These are phyloP conservation scores for Scedosporium apiospermum DNA, from an alignment of 2,329 filamentous ascomycete genomes.

Conservation along the genomic window DNA sequence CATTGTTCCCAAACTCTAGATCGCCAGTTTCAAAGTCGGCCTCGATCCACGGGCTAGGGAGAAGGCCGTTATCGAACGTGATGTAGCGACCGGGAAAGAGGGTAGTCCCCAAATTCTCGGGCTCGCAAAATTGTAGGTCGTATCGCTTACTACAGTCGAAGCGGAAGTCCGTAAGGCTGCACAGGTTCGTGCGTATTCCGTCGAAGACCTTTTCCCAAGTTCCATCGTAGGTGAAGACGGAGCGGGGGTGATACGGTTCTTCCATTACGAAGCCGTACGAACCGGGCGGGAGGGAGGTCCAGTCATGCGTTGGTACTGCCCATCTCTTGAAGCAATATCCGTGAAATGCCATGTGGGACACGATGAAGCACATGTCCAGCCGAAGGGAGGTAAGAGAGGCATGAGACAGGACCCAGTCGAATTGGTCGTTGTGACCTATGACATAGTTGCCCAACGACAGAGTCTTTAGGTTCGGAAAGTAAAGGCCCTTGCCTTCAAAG, in stretches of 20 bases:
- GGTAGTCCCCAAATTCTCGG: neutral
- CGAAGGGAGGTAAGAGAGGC: constrained; percentile 7
- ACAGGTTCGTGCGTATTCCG: constrained; percentile 9
- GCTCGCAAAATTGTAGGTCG: neutral
- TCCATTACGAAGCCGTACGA: neutral
- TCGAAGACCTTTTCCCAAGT: constrained; percentile 16
- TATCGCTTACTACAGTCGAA: neutral
- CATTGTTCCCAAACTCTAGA: neutral
- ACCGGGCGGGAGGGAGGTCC: constrained; percentile 6
- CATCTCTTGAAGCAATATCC: neutral
- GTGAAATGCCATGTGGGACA: constrained; percentile 4
- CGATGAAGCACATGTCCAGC: constrained; percentile 10
- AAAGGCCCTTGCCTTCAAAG: constrained; percentile 13
- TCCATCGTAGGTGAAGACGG: constrained; percentile 7
- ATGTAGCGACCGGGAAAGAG: neutral
- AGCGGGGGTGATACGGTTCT: neutral
- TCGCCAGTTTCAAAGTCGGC: neutral
- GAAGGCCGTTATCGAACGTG: neutral
- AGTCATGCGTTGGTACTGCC: constrained; percentile 6
- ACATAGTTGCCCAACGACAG: constrained; percentile 10
- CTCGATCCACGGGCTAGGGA: neutral
- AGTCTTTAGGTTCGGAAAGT: constrained; percentile 12
- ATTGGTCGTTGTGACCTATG: constrained; percentile 13
- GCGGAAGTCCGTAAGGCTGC: constrained; percentile 12
- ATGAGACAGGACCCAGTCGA: constrained; percentile 15